These are phyloP conservation scores for Dentipellis sp. DNA, from an alignment of 768 basidiomycete species.

Conservation along the genomic window DNA sequence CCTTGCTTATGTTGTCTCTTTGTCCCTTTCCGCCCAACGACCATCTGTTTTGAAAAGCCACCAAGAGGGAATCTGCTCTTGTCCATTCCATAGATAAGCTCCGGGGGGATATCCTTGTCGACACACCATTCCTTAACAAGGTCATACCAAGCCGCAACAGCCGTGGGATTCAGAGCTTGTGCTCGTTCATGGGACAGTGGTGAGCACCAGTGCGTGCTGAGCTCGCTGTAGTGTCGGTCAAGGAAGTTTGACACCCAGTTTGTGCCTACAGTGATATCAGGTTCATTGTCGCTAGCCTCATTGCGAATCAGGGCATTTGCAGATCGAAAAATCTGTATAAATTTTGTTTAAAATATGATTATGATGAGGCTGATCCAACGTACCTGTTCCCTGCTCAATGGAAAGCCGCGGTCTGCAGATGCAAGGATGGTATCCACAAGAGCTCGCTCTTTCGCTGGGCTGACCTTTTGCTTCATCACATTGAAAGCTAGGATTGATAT, in stretches of 20 bases:
- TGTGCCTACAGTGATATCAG: slow-evolving; percentile 21
- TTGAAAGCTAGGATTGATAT: slow-evolving; percentile 23
- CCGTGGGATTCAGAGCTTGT: slow-evolving; percentile 27
- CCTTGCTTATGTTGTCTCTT: slow-evolving; percentile 26
- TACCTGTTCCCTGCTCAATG: slow-evolving; percentile 11
- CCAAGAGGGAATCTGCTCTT: slow-evolving; percentile 25
- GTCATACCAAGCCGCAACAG: slow-evolving; percentile 25
- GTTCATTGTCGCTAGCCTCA: slow-evolving; percentile 3
- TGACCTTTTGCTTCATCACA: slow-evolving; percentile 22
- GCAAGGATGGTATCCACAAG: slow-evolving; percentile 22
- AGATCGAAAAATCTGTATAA: slow-evolving; percentile 21
- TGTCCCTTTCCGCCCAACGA: slow-evolving; percentile 18
- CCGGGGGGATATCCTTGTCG: slow-evolving; percentile 10
- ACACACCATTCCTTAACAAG: slow-evolving; percentile 18
- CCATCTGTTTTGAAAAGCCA: slow-evolving; percentile 18
- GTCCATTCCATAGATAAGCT: slow-evolving; percentile 26
- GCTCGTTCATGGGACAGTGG: slow-evolving; percentile 27
- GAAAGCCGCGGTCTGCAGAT: slow-evolving; percentile 25
- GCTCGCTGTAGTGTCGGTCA: slow-evolving; percentile 18
- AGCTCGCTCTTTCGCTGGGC: slow-evolving; percentile 19
- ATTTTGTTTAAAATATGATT: slow-evolving; percentile 24
- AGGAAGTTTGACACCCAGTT: slow-evolving; percentile 26
- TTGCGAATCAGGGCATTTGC: background rate
- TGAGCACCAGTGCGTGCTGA: slow-evolving; percentile 23
- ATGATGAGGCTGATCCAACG: background rate